A percentile compares a stretch with the other conserved stretches of the same genome.
These are phyloP conservation scores for Fusarium globosum DNA, from an alignment of 2,329 filamentous ascomycete species.

Conservation along the genomic window DNA sequence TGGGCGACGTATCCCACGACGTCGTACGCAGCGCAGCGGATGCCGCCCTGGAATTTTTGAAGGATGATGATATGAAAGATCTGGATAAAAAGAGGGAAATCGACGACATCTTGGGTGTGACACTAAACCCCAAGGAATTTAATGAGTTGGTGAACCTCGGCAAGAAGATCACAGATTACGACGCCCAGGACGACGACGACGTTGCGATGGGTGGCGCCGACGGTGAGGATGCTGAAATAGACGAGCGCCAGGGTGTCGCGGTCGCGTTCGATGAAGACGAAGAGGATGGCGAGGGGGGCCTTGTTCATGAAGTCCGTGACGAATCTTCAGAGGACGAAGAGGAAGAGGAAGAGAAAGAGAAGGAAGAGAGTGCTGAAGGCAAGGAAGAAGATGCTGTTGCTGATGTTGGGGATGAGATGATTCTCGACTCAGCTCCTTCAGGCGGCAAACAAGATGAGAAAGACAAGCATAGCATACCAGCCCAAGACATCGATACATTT, in stretches of 20 bases:
- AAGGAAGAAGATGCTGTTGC: slow-evolving; percentile 62
- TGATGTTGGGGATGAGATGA: slow-evolving; percentile 82
- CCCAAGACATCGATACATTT: slow-evolving; percentile 94
- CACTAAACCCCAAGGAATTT: slow-evolving; percentile 88
- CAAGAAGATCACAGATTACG: slow-evolving; percentile 99
- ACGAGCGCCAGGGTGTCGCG: slow-evolving; percentile 95
- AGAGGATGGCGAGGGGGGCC: slow-evolving; percentile 82
- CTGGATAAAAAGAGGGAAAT: slow-evolving; percentile 98
- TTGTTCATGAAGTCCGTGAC: slow-evolving; percentile 88
- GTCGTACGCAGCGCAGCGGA: slow-evolving; percentile 95
- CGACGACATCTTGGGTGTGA: slow-evolving; percentile 89
- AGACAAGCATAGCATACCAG: slow-evolving; percentile 74
- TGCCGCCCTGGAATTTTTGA: slow-evolving; percentile 88
- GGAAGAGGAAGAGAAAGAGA: slow-evolving; percentile 56
- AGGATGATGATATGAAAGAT: slow-evolving; percentile 96
- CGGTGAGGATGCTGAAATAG: slow-evolving; percentile 79
- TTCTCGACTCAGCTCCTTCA: slow-evolving; percentile 76
- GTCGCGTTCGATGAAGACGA: slow-evolving; percentile 96
- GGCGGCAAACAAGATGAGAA: slow-evolving; percentile 60
- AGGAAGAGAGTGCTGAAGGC: slow-evolving; percentile 68
- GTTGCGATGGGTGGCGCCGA: slow-evolving; percentile 76
- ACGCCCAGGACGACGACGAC: slow-evolving; percentile 93
- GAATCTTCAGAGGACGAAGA: slow-evolving; percentile 87
- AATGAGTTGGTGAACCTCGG: slow-evolving; percentile 96
- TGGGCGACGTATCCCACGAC: slow-evolving; percentile 93